A percentile compares a stretch with the other conserved stretches of the same genome.
Evolutionary conservation across 2,329 filamentous ascomycete genomes (phyloP).

Genomic region (Chaetomiaceae sp.): DNA sequence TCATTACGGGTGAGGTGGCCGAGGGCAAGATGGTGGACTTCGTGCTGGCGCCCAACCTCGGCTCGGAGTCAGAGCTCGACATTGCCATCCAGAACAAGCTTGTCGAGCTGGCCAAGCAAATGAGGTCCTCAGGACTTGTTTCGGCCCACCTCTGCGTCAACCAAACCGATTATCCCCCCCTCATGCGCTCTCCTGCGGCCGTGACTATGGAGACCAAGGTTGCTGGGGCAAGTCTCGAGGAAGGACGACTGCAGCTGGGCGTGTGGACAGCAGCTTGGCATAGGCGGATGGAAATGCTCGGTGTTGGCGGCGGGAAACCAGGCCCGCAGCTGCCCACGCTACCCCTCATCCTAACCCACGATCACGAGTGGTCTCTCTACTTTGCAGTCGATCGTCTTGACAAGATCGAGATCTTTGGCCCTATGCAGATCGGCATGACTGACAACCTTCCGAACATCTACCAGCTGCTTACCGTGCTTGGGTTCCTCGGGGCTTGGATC

Average conservation of each 20-base stretch:
- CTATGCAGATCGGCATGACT: constrained; percentile 16
- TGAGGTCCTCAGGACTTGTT: constrained; percentile 1
- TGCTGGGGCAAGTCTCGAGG: constrained; percentile 11
- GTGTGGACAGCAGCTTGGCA: constrained; percentile 18
- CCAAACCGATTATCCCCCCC: constrained; percentile 13
- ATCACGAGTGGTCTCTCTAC: constrained; percentile 16
- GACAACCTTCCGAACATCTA: constrained; percentile 14
- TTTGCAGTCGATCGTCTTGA: constrained; percentile 16
- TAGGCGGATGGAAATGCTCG: constrained; percentile 13
- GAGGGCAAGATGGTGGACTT: constrained; percentile 16
- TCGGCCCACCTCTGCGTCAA: constrained; percentile 11
- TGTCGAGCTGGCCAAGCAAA: constrained; percentile 4
- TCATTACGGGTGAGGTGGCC: constrained; percentile 11
- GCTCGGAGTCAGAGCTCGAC: not conserved
- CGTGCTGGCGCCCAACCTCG: constrained; percentile 9
- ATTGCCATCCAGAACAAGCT: constrained; percentile 14
- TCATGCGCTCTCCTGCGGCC: constrained; percentile 9
- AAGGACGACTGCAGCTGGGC: constrained; percentile 13
- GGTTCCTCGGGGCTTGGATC: constrained; percentile 11
- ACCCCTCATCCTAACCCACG: constrained; percentile 14
- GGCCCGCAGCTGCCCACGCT: constrained; percentile 11
- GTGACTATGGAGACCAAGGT: constrained; percentile 15
- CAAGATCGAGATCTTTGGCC: constrained; percentile 12
- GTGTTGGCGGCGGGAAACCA: constrained; percentile 8
- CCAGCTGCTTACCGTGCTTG: constrained; percentile 13